Conservation (phyloP, 176 grass and related monocot genomes). For the Oryza meyeriana region DNA sequence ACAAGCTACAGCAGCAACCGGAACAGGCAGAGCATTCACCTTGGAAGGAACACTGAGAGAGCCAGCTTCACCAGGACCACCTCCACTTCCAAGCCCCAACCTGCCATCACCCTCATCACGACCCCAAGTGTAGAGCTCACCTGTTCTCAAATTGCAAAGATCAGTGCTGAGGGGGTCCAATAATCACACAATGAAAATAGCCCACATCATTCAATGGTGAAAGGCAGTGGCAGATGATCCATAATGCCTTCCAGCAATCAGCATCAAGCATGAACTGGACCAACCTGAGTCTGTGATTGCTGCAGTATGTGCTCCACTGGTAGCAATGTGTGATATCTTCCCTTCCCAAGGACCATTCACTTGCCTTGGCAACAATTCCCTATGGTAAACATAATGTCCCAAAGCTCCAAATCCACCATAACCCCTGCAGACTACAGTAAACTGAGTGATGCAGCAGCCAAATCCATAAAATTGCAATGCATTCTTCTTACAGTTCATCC, state of each 20-base stretch:
- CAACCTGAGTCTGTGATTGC: constrained; percentile 66
- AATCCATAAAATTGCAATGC: constrained; percentile 28
- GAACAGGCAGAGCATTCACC: constrained; percentile 66
- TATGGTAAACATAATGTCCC: constrained; percentile 86
- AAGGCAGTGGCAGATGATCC: not conserved
- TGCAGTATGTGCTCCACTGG: constrained; percentile 86
- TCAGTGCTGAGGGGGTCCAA: not conserved
- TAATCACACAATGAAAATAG: not conserved
- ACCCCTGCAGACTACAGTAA: constrained; percentile 94
- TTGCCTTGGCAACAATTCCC: constrained; percentile 69
- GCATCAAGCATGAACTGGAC: not conserved
- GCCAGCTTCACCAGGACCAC: constrained; percentile 93
- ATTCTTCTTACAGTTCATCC: not conserved
- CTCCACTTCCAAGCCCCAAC: constrained; percentile 80
- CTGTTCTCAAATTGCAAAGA: constrained; percentile 34
- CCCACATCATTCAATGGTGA: not conserved
- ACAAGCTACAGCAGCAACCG: constrained; percentile 67
- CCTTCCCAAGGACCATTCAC: constrained; percentile 75
- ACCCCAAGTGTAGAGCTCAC: constrained; percentile 94
- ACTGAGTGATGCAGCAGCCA: constrained; percentile 63
- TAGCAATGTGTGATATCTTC: constrained; percentile 77
- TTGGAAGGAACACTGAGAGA: constrained; percentile 83
- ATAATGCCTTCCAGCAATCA: not conserved
- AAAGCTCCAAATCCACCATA: constrained; percentile 99
- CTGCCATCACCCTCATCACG: constrained; percentile 93